These are phyloP conservation scores for Parietaria judaica DNA, from an alignment of 306 rosid genomes.

Conservation along the genomic window DNA sequence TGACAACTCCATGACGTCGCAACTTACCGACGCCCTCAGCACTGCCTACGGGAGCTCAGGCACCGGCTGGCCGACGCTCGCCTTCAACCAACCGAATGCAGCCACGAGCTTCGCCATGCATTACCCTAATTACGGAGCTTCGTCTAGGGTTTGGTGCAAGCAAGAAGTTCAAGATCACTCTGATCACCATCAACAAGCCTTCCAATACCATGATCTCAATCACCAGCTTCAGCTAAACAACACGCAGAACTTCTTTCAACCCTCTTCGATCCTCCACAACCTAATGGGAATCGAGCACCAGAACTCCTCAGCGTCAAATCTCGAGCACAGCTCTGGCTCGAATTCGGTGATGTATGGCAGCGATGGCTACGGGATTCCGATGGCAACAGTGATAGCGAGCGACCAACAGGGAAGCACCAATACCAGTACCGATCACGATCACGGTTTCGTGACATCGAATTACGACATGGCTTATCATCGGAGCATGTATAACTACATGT, in stretches of 20 bases:
- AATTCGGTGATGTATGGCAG: slow-evolving; percentile 29
- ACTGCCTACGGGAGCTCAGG: slow-evolving; percentile 4
- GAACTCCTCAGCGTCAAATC: too few species aligned
- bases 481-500: slow-evolving; percentile 43
- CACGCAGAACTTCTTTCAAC: slow-evolving; percentile 57
- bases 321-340: slow-evolving; percentile 60
- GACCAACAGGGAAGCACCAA: slow-evolving; percentile 20
- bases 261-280: slow-evolving; percentile 24
- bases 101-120: slow-evolving; percentile 19
- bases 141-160: slow-evolving; percentile 56
- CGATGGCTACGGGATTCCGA: slow-evolving; percentile 33
- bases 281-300: slow-evolving; percentile 35
- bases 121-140: slow-evolving; percentile 38
- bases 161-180: slow-evolving; percentile 46
- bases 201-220: slow-evolving; percentile 32
- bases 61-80: slow-evolving; percentile 41
- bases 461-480: slow-evolving; percentile 26
- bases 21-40: slow-evolving; percentile 26
- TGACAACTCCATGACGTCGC: slow-evolving; percentile 25
- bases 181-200: slow-evolving; percentile 4
- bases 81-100: slow-evolving; percentile 39
- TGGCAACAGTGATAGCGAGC: slow-evolving; percentile 22
- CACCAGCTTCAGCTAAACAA: slow-evolving; percentile 39
- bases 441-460: slow-evolving; percentile 25
- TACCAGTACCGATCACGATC: slow-evolving; percentile 19